These are phyloP conservation scores for Psidium friedrichsthalianum DNA, from an alignment of 345 rosid genomes.

Conservation along the genomic window DNA sequence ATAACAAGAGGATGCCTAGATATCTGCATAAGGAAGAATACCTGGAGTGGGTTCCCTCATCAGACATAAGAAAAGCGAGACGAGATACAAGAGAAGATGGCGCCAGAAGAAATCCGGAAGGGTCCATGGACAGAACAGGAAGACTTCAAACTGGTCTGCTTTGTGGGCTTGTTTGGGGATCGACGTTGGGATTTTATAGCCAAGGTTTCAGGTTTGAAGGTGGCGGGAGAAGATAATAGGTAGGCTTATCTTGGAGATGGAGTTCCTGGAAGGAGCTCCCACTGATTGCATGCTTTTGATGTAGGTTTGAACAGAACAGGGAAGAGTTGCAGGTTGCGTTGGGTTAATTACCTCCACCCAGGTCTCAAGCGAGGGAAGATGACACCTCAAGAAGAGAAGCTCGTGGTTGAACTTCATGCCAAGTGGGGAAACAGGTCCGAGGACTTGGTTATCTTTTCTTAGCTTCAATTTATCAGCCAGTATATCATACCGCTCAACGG, in stretches of 20 bases:
- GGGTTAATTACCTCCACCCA: conserved; percentile 98
- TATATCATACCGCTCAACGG: background rate
- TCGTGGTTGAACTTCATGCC: conserved; percentile 81
- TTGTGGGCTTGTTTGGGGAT: conserved; percentile 89
- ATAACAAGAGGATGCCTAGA: conserved; percentile 8
- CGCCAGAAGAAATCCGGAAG: conserved; percentile 61
- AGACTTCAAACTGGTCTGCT: conserved; percentile 74
- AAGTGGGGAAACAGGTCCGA: conserved; percentile 95
- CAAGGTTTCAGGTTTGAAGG: conserved; percentile 99
- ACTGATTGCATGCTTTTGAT: conserved; percentile 63
- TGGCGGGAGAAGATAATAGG: conserved; percentile 97
- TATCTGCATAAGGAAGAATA: conserved; percentile 19
- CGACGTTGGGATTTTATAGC: conserved; percentile 99
- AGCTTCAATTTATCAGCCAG: background rate
- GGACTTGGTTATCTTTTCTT: background rate
- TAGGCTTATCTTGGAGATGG: conserved; percentile 48
- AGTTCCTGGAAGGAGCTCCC: conserved; percentile 40
- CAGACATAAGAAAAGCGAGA: background rate
- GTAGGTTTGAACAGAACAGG: conserved; percentile 99
- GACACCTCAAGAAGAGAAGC: conserved; percentile 88
- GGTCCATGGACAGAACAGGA: conserved; percentile 99
- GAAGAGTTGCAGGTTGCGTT: conserved; percentile 98
- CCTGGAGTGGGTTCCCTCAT: background rate
- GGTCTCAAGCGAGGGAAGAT: conserved; percentile 97
- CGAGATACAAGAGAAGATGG: conserved; percentile 30